phyloP scores from a whole-genome alignment of 2,329 filamentous ascomycete genomes.

The Fusarium napiforme region DNA sequence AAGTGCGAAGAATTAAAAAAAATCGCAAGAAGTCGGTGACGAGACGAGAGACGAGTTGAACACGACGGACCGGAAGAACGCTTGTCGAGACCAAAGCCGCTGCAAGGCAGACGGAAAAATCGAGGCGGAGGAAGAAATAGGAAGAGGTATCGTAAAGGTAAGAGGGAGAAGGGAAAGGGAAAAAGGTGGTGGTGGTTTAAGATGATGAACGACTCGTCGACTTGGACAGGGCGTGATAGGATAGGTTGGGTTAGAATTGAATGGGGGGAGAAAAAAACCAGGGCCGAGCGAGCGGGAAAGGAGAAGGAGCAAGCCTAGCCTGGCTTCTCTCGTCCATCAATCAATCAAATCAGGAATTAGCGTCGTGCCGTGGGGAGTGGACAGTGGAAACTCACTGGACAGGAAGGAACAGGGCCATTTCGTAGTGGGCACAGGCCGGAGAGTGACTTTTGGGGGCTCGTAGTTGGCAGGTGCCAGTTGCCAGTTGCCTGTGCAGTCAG shows the following conservation, averaged over 20 bases:
- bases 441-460: constrained; percentile 28
- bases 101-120: constrained; percentile 37
- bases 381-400: constrained; percentile 5
- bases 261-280: constrained; percentile 43
- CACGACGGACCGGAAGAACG: constrained; percentile 29
- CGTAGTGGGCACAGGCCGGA: constrained; percentile 37
- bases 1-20: constrained; percentile 33
- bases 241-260: constrained; percentile 33
- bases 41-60: constrained; percentile 14
- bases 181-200: constrained; percentile 37
- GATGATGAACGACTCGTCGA: constrained; percentile 43
- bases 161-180: constrained; percentile 15
- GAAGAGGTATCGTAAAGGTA: constrained; percentile 30
- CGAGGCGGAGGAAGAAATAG: constrained; percentile 28
- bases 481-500: constrained; percentile 34
- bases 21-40: constrained; percentile 36
- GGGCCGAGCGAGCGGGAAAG: constrained; percentile 44
- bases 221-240: constrained; percentile 36
- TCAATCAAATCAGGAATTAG: constrained; percentile 45
- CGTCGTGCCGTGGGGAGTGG: constrained; percentile 37
- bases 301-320: constrained; percentile 40
- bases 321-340: constrained; percentile 3
- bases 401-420: background rate
- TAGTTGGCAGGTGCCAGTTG: constrained; percentile 42
- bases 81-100: constrained; percentile 40